Base-by-base conservation (phyloP, 352 stramenopile species). In the Globisporangium takayamanum region DNA sequence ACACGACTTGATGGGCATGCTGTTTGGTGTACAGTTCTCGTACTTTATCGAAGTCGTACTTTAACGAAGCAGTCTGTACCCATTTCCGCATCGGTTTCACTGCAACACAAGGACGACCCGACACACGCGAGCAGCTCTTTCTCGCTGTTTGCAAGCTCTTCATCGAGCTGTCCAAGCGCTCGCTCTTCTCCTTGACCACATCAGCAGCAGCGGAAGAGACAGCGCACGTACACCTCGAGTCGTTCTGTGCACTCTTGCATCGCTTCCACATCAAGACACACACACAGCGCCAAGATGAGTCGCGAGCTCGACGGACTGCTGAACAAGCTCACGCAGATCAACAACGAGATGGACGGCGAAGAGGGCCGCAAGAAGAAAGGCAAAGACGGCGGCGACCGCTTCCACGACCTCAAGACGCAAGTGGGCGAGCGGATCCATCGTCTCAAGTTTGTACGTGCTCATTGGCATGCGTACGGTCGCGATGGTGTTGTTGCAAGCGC, bases 381-480 rank as follows among this genome's bases (percentile, higher is more conserved):
- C 53, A 78, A 81, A 53, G 81, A 84, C 61, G 78, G 70, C 30
- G 70, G 67, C 49, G 83, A 93, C 62, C 74, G 74, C 41, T 91
- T 94, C 64, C 78, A 91, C 60, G 82, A 93, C 30, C 78, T 93
- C 54, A 91, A 90, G 60, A 74, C 66, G 22, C 86, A 89, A 66
- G 82, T 93, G 58, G 74, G 72, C 53, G 85, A 93, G 60, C 77
- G 85, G 10, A 68, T 93, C 46, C 83, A 93, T 62, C 68, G 70
- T 15, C 70, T 93, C 39, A 92, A 93, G 56, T 78, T 89, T 60
- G 80, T 90, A 68, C 48, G 72, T 64, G 15, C 12, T 30, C 1
- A 16, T 14, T 60, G 18, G 14, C 41, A 20, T 22, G 41, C 14
- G 41, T 14, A 22, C 4, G 41, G 41, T 46, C 41, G 41, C 4